Evolutionary conservation across 108 stramenopile genomes (phyloP), one percentile per base, ranked within the genome.

Genomic region (Asterionellopsis glacialis): DNA sequence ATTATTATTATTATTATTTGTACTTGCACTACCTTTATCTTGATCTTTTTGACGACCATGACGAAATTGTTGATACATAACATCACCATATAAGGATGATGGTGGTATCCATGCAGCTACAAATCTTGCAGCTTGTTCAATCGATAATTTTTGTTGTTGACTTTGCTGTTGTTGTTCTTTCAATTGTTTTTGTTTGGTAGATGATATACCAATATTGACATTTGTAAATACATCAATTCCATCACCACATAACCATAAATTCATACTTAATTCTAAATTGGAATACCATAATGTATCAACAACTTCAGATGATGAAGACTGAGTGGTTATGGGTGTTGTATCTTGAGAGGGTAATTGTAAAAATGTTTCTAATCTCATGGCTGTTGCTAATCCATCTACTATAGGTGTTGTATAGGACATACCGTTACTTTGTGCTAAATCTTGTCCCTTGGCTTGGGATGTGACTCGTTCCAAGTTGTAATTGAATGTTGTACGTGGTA

Each of bases 201-300:
- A 49, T 58, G 55, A 57, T 63, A 62, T 10, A 75, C 67, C 19
- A 33, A 33, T 33, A 33, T 49, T 42, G 3, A 66, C 81, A 15
- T 76, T 61, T 33, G 78, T 64, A 16, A 76, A 39, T 16, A 93
- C 81, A 63, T 93, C 87, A 33, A 93, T 86, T 7, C 91, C 91
- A 72, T 93, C 91, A 12, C 75, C 91, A 70, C 91, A 93, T 65
- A 93, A 70, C 91, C 91, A 93, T 21, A 93, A 55, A 62, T 87
- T 87, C 38, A 93, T 63, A 3, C 86, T 60, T 33, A 93, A 45
- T 56, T 93, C 86, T 26, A 93, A 25, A 68, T 93, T 85, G 42
- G 86, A 84, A 12, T 70, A 42, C 64, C 74, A 87, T 43, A n/a
- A n/a, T 33, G 33, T 33, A 33, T 33, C 33, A 33, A 5, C 33